Percentiles rank a stretch among this genome's conserved stretches.
Evolutionary conservation across 768 basidiomycete genomes (phyloP).

Genomic region (Mycena rebaudengoi): DNA sequence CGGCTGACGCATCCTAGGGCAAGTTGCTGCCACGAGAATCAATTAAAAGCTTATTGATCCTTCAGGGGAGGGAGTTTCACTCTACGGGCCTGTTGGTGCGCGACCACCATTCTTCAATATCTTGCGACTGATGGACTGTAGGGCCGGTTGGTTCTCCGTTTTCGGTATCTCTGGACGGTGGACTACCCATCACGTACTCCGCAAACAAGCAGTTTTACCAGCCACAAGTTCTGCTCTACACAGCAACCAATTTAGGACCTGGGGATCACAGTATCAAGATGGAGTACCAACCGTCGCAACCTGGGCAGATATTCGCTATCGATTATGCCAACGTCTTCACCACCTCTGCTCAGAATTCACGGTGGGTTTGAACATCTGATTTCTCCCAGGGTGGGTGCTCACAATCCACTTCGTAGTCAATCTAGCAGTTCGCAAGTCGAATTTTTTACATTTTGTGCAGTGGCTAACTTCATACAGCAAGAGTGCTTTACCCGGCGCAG

Average conservation of each 20-base stretch:
- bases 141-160: constrained; percentile 45
- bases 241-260: constrained; percentile 27
- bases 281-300: constrained; percentile 22
- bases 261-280: constrained; percentile 27
- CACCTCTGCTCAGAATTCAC: constrained; percentile 30
- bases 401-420: no score
- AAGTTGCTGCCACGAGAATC: background rate
- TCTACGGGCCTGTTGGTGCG: constrained; percentile 50
- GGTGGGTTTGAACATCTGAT: constrained; percentile 7
- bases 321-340: constrained; percentile 43
- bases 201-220: constrained; percentile 34
- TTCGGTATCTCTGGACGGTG: constrained; percentile 44
- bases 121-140: background rate
- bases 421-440: background rate
- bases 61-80: constrained; percentile 52
- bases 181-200: constrained; percentile 24
- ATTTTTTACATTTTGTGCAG: no score
- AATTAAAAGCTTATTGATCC: constrained; percentile 13
- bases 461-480: background rate
- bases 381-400: no score
- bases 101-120: background rate
- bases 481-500: constrained; percentile 17
- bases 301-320: constrained; percentile 34
- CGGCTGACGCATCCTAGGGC: constrained; percentile 24
- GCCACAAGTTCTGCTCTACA: constrained; percentile 30